Evolutionary conservation across 805 yeast genomes (phyloP), one percentile per base, ranked within the genome.

Genomic region (Yarrowia bubula): DNA sequence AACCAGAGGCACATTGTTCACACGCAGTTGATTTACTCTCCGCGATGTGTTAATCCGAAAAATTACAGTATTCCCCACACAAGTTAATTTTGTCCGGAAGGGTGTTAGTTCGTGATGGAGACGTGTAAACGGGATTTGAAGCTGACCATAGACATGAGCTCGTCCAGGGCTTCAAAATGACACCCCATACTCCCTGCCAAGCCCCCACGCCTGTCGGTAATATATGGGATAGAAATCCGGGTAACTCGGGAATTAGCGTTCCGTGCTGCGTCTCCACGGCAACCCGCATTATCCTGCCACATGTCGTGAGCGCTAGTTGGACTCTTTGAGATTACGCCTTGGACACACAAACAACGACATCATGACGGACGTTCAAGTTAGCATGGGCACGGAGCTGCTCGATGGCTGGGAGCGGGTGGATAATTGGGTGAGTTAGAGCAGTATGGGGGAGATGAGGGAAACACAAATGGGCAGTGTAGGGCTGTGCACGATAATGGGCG

Each of bases 401-500:
- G 64, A 95, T 74, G 86, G 90, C 13, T 95, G 80, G 79, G 87
- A 88, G 68, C 81, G 82, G 53, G 89, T 96, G 0, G 83, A 84
- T 67, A 86, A 85, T 66, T 95, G 98, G 98, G 83, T 88, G 67
- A 22, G 74, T 53, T 22, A 11, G 53, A 28, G 48, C 13, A 18
- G 14, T 17, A 18, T n/a, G 43, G 8, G n/a, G n/a, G 44, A 11
- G 28, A 22, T 22, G 28, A 22, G 28, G 28, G 28, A 22, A 22
- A 22, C 28, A 22, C 28, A 22, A 22, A 22, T 5, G 5, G 5
- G 28, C 28, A 22, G 28, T 22, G 28, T 22, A 22, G 28, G 28
- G 28, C 28, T 22, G 28, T 22, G 28, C 28, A 22, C 28, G 28
- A 22, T 22, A 22, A 5, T 22, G 28, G 28, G 28, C n/a, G 42